A percentile compares a stretch with the other conserved stretches of the same genome.
phyloP scores from a whole-genome alignment of 176 grass and related monocot species.

The Cocos nucifera region DNA sequence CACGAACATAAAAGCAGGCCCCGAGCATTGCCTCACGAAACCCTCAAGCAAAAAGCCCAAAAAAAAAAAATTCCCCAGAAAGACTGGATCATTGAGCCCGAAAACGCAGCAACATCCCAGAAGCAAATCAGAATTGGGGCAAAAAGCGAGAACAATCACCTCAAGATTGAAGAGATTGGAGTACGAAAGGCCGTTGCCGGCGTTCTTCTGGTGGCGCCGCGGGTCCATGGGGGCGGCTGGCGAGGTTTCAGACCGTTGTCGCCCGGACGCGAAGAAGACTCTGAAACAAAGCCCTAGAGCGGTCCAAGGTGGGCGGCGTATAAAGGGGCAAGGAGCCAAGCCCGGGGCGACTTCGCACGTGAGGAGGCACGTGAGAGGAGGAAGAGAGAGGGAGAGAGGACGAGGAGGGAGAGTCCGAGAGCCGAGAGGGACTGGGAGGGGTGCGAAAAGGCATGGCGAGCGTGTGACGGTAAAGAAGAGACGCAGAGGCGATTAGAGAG shows the following conservation, averaged over 20 bases:
- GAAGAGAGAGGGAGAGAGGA: conserved; percentile 17
- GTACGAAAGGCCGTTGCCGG: conserved; percentile 46
- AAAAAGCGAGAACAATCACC: conserved; percentile 19
- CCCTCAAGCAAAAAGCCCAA: too few relatives aligned
- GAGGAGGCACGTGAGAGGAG: conserved; percentile 27
- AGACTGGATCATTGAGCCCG: background rate
- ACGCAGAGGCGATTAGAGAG: too few relatives aligned
- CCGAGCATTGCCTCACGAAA: too few relatives aligned
- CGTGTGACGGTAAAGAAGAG: too few relatives aligned
- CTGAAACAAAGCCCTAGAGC: conserved; percentile 29
- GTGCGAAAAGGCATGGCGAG: conserved; percentile 19
- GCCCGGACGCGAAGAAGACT: background rate
- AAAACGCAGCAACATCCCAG: background rate
- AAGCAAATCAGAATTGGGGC: background rate
- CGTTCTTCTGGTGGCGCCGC: conserved; percentile 37
- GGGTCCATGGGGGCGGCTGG: conserved; percentile 38
- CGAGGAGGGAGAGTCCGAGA: too few relatives aligned
- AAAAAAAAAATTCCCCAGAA: background rate
- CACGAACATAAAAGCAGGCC: too few relatives aligned
- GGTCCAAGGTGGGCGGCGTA: conserved; percentile 2
- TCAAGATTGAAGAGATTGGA: conserved; percentile 87
- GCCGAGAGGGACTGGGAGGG: background rate
- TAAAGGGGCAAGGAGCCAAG: conserved; percentile 13
- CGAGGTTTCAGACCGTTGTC: background rate
- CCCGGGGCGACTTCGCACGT: conserved; percentile 9